These are phyloP conservation scores for Podaxis rugospora DNA, from an alignment of 768 basidiomycete species.

Conservation along the genomic window DNA sequence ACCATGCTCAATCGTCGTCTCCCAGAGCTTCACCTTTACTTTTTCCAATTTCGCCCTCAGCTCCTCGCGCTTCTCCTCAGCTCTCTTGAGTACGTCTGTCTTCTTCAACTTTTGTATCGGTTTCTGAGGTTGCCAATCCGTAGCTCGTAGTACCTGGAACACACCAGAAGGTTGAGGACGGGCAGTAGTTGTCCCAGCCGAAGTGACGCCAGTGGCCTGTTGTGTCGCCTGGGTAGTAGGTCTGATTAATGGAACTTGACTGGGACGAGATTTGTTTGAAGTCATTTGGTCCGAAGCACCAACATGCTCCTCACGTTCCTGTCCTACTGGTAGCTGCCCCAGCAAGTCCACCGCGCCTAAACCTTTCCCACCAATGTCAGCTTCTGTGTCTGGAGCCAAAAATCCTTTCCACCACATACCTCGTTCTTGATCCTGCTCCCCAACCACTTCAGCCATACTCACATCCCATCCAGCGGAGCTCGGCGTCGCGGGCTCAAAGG, in stretches of 20 bases:
- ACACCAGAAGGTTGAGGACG: not conserved
- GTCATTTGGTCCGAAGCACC: not conserved
- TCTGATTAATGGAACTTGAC: not conserved
- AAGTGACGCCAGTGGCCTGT: not conserved
- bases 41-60: constrained; percentile 51
- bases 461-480: constrained; percentile 32
- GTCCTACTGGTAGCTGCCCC: constrained; percentile 13
- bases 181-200: not conserved
- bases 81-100: constrained; percentile 42
- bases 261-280: not conserved
- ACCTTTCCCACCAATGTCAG: not conserved
- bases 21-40: constrained; percentile 69
- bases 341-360: constrained; percentile 13
- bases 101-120: constrained; percentile 17
- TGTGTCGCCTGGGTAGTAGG: not conserved
- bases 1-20: constrained; percentile 67
- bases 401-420: constrained; percentile 20
- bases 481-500: constrained; percentile 32
- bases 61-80: constrained; percentile 47
- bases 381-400: constrained; percentile 5
- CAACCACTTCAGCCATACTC: constrained; percentile 26
- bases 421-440: constrained; percentile 7
- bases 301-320: constrained; percentile 18
- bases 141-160: not conserved
- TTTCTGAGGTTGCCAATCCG: not conserved